These are phyloP conservation scores for Quercus phellos DNA, from an alignment of 331 rosid species.

Conservation along the genomic window DNA sequence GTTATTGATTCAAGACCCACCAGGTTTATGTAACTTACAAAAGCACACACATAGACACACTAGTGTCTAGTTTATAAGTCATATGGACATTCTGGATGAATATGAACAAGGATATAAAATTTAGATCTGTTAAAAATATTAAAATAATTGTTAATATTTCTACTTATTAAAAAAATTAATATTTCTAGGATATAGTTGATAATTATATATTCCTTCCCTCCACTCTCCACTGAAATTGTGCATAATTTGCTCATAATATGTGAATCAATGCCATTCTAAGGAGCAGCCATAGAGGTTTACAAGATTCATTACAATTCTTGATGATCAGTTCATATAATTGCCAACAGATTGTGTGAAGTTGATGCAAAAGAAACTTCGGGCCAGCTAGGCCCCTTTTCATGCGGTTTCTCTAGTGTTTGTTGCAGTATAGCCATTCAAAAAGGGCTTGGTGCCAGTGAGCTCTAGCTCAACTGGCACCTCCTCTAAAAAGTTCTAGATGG, in stretches of 20 bases:
- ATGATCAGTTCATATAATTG: background rate
- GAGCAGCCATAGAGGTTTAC: background rate
- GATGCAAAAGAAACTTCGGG: background rate
- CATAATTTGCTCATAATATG: background rate
- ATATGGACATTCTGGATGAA: background rate
- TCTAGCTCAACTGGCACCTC: no score
- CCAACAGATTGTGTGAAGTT: background rate
- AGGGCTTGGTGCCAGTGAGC: background rate
- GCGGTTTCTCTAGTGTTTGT: background rate
- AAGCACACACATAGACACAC: no score
- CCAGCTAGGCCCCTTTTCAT: background rate
- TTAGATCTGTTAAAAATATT: background rate
- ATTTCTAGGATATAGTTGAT: background rate
- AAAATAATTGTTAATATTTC: background rate
- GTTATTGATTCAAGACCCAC: no score
- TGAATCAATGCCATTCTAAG: background rate
- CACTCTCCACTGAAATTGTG: background rate
- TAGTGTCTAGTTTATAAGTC: background rate
- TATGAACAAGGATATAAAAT: conserved; percentile 4
- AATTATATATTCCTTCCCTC: background rate
- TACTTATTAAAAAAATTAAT: background rate
- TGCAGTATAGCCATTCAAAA: background rate
- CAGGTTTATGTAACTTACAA: no score
- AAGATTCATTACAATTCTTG: background rate
- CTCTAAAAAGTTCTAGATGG: no score